Base-by-base conservation (phyloP, 108 stramenopile genomes). In the Cyclotella baltica region DNA sequence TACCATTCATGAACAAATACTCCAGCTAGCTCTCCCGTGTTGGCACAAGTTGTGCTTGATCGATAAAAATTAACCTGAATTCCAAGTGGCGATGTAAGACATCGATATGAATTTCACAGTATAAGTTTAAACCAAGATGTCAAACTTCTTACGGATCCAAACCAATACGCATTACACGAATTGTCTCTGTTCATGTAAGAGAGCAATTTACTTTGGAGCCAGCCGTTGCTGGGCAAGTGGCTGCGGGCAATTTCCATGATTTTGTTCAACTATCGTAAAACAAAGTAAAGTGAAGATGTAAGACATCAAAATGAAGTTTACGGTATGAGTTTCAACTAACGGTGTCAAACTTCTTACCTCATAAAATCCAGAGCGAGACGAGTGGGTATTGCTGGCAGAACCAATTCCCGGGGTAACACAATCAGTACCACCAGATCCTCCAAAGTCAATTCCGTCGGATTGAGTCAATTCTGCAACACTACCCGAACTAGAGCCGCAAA, bases 21-120 rank as follows among this genome's bases (percentile, higher is more conserved):
- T 3, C 48, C 77, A 3, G 69, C 52, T 23, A 64, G 62, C 38
- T 70, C 69, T 46, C 70, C 77, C 1, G 63, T 43, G 50, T 78
- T 78, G 11, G n/a, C 37, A 38, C 77, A 78, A 22, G 52, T 62
- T 27, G 62, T 40, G 16, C 77, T 62, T 18, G 20, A 20, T 0
- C 68, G 46, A 53, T 78, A 78, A 67, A 76, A 76, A 46, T 76
- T 76, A n/a, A n/a, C n/a, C n/a, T n/a, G n/a, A n/a, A n/a, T n/a
- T n/a, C n/a, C n/a, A n/a, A n/a, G n/a, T n/a, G 0, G 75, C 75
- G 27, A 67, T 76, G 30, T 66, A 76, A 20, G 20, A 47, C 1
- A 18, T 20, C 0, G 67, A 19, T 23, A 67, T 40, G 46, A n/a
- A 4, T 48, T n/a, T 1, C 18, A 48, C 47, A 48, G 4, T 6